Base-by-base conservation (phyloP, 495 filamentous ascomycete genomes). In the Hypoxylon subgilvum region DNA sequence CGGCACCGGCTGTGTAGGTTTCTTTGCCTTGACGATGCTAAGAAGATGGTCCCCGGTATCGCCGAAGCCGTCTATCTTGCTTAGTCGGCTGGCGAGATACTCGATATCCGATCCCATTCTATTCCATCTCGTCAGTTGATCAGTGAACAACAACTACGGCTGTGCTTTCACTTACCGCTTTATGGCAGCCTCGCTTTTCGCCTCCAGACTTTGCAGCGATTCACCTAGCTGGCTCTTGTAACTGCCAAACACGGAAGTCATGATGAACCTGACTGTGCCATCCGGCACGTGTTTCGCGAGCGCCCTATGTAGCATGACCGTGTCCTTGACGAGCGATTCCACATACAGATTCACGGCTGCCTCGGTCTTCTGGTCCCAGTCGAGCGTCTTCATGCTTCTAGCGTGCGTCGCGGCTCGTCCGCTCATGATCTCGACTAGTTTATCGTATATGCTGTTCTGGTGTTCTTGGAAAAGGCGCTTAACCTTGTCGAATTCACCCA, bases 351-450 rank as follows among this genome's bases (percentile, higher is more conserved):
- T 91, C 4, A 75, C 61, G 44, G 70, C 47, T 56, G 61, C 39
- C 59, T 69, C 63, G 38, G 60, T 45, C n/a, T 74, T 61, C 21
- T 63, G 68, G 54, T 92, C 87, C 88, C 90, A 96, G 52, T 88
- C 73, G 32, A 92, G 79, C 49, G 84, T 84, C 68, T 85, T 89
- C 76, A 99, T 85, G 13, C 83, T 82, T 52, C 82, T 87, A 16
- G 91, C 84, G 62, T 90, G 91, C 0, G 83, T 74, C 1, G 82
- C 72, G 5, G 88, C 88, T 1, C 94, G 84, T 9, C 84, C 86
- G 40, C 86, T 86, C 92, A 97, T 97, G 55, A 99, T 97, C 52
- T 96, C 92, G 12, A 96, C 88, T 0, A 99, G 77, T 68, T 99
- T 99, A 46, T 96, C 91, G 65, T 96, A 90, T 50, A 97, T 97